Evolutionary conservation across 2,329 filamentous ascomycete species (phyloP).

Genomic region (Pleomassaria siparia): DNA sequence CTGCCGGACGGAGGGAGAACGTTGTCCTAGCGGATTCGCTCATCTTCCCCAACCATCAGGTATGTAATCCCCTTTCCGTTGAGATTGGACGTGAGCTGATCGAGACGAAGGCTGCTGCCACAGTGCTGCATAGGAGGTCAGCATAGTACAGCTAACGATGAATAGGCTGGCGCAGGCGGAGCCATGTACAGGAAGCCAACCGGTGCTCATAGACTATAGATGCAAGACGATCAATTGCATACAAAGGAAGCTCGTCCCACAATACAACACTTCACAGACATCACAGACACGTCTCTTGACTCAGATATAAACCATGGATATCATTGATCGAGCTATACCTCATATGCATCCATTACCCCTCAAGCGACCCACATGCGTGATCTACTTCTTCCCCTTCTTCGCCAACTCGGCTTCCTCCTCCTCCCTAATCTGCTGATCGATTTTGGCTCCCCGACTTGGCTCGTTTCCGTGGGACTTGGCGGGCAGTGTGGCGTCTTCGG

Average conservation of each 20-base stretch:
- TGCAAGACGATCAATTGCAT: neutral
- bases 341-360: neutral
- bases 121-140: constrained; percentile 39
- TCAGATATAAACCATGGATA: too few species aligned
- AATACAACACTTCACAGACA: neutral
- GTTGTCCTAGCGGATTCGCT: constrained; percentile 87
- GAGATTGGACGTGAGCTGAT: constrained; percentile 14
- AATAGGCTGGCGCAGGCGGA: constrained; percentile 19
- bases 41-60: constrained; percentile 88
- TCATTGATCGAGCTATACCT: too few species aligned
- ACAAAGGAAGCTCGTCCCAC: neutral
- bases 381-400: constrained; percentile 54
- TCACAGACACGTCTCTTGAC: too few species aligned
- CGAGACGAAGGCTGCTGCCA: constrained; percentile 35
- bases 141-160: constrained; percentile 14
- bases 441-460: constrained; percentile 70
- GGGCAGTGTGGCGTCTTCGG: constrained; percentile 58
- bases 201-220: constrained; percentile 4
- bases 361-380: neutral
- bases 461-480: constrained; percentile 69
- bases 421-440: constrained; percentile 67
- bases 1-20: constrained; percentile 81
- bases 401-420: constrained; percentile 68
- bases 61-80: constrained; percentile 47
- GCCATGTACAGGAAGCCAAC: constrained; percentile 18